Conservation (phyloP, 768 basidiomycete species). For the Naganishia antarctica region DNA sequence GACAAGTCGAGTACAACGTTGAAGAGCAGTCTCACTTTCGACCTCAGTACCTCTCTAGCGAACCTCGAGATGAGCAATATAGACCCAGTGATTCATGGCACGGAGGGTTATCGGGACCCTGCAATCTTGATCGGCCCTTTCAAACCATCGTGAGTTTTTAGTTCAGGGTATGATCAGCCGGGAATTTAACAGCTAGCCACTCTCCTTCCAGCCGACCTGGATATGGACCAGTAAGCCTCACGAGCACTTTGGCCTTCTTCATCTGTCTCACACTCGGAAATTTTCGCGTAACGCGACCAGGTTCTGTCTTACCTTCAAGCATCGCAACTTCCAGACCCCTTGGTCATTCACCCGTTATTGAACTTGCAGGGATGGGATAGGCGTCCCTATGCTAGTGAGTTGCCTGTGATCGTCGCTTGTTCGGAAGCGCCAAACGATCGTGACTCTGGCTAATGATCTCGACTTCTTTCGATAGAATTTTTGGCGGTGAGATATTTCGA, state of each 20-base stretch:
- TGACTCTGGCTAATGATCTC: neutral
- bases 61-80: conserved; percentile 11
- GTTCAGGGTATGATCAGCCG: too few relatives aligned
- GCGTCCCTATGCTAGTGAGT: conserved; percentile 44
- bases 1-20: too few relatives aligned
- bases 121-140: conserved; percentile 31
- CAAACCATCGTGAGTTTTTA: conserved; percentile 26
- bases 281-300: too few relatives aligned
- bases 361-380: conserved; percentile 46
- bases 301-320: conserved; percentile 48
- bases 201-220: conserved; percentile 42
- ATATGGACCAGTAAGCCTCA: conserved; percentile 40
- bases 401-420: neutral
- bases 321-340: conserved; percentile 42
- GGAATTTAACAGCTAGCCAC: too few relatives aligned
- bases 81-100: conserved; percentile 22
- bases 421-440: too few relatives aligned
- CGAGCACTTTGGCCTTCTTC: too few relatives aligned
- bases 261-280: too few relatives aligned
- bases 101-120: conserved; percentile 28
- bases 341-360: conserved; percentile 41
- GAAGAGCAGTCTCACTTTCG: too few relatives aligned
- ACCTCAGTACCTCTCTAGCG: too few relatives aligned
- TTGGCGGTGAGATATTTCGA: neutral
- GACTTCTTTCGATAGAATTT: neutral